phyloP scores from a whole-genome alignment of 208 protist genomes.

The Crithidia mellificae region DNA sequence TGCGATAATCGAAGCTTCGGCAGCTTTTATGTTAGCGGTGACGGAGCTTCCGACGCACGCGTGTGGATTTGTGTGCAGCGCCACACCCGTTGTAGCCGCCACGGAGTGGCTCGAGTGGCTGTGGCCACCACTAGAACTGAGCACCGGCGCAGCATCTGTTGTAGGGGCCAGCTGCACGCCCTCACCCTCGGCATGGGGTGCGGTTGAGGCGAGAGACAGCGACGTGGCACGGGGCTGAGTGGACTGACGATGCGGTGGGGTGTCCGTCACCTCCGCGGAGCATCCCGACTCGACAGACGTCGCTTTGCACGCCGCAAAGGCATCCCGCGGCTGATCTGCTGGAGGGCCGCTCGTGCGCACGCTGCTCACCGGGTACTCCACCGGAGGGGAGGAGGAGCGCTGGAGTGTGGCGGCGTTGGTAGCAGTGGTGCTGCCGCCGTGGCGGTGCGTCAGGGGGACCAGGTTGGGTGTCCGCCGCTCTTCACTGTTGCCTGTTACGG shows the following conservation, averaged over 20 bases:
- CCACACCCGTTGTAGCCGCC: too few species aligned
- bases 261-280: constrained; percentile 6
- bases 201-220: not conserved
- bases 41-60: too few species aligned
- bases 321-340: not conserved
- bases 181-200: not conserved
- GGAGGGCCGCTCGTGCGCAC: not conserved
- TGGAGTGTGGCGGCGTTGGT: not conserved
- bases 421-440: not conserved
- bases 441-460: not conserved
- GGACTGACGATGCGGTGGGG: constrained; percentile 12
- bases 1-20: too few species aligned
- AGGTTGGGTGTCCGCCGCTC: not conserved
- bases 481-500: not conserved
- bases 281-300: not conserved
- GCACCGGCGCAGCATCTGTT: not conserved
- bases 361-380: not conserved
- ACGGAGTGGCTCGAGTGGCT: too few species aligned
- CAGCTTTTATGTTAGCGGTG: not conserved
- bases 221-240: constrained; percentile 15
- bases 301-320: not conserved
- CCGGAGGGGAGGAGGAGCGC: constrained; percentile 3
- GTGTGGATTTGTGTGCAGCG: not conserved
- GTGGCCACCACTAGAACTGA: not conserved
- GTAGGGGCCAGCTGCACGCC: too few species aligned